Base-by-base conservation (phyloP, 2,329 filamentous ascomycete genomes). In the Penicillium sp. region DNA sequence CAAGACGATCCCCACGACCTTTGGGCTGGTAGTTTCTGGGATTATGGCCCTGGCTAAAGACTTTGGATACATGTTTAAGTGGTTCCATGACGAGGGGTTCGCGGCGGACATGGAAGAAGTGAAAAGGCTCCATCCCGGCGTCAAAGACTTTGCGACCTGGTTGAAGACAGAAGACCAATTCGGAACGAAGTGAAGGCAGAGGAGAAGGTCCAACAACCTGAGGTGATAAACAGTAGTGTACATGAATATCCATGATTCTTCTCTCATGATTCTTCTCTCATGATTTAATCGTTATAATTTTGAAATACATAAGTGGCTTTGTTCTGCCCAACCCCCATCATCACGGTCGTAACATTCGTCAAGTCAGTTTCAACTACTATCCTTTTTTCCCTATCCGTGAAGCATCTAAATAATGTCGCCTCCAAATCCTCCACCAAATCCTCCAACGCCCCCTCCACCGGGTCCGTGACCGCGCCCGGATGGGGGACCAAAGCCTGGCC, bases 401-500 rank as follows among this genome's bases (percentile, higher is more conserved):
- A 29, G 9, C 35, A 45, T 39, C 63, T 61, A 72, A 47, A 72
- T 70, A 48, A 71, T 70, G 54, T 66, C 67, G 55, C 68, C 68
- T 46, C 67, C 67, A 59, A 67, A 67, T 9, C 75, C 76, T 49
- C 71, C 72, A 12, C 80, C 81, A 65, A 80, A 83, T 0, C 80
- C 80, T 7, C 80, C 78, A 81, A 65, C 63, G 9, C 72, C 68
- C n/a, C 77, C 74, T 49, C 63, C 59, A 29, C 57, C 58, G 29
- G 48, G 50, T 32, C 63, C 60, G 42, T 48, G 57, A 28, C 75
- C 76, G 53, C 74, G 66, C 48, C 72, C 76, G 46, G 60, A 58
- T 12, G 72, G 73, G 24, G 79, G 78, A 33, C 69, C 77, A n/a
- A 43, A 43, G 0, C 85, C 85, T 0, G 88, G 89, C 0, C 86